A percentile compares a stretch with the other conserved stretches of the same genome.
Evolutionary conservation across 495 filamentous ascomycete species (phyloP).

Genomic region (Neurospora sublineolata): DNA sequence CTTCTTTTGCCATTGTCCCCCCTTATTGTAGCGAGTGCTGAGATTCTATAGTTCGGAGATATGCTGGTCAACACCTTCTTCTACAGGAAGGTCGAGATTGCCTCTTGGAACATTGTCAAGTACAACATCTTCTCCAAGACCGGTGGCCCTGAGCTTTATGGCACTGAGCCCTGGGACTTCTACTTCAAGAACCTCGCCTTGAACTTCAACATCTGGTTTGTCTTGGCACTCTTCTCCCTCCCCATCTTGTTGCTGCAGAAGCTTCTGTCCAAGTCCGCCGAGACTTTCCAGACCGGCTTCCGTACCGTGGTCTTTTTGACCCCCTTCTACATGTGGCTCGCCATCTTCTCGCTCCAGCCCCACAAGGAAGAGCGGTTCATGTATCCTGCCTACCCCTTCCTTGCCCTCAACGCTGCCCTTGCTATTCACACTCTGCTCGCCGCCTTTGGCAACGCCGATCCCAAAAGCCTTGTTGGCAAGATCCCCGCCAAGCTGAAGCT

Average conservation of each 20-base stretch:
- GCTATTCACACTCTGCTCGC: slow-evolving; percentile 66
- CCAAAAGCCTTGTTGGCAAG: slow-evolving; percentile 49
- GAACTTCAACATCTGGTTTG: slow-evolving; percentile 93
- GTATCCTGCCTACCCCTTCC: slow-evolving; percentile 88
- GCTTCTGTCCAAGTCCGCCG: slow-evolving; percentile 26
- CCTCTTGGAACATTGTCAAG: slow-evolving; percentile 83
- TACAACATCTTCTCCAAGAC: slow-evolving; percentile 86
- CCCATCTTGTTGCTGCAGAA: slow-evolving; percentile 48
- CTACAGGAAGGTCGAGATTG: slow-evolving; percentile 63
- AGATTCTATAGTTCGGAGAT: slow-evolving; percentile 35
- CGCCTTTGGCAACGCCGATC: slow-evolving; percentile 57
- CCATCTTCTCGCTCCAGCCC: slow-evolving; percentile 79
- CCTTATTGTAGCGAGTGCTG: slow-evolving; percentile 8
- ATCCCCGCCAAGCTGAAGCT: slow-evolving; percentile 64
- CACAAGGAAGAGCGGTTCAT: slow-evolving; percentile 99
- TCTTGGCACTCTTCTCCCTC: slow-evolving; percentile 63
- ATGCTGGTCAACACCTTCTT: slow-evolving; percentile 64
- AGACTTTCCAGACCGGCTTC: slow-evolving; percentile 39
- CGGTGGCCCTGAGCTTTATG: slow-evolving; percentile 85
- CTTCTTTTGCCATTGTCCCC: slow-evolving; percentile 2
- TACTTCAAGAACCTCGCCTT: slow-evolving; percentile 84
- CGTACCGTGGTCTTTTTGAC: slow-evolving; percentile 64
- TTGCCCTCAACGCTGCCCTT: slow-evolving; percentile 87
- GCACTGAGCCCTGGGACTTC: slow-evolving; percentile 94
- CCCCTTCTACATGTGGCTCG: slow-evolving; percentile 92